Evolutionary conservation across 1,284 basidiomycete genomes (phyloP), one percentile per base, ranked within the genome.

Genomic region (Sphaerobolus stellatus): DNA sequence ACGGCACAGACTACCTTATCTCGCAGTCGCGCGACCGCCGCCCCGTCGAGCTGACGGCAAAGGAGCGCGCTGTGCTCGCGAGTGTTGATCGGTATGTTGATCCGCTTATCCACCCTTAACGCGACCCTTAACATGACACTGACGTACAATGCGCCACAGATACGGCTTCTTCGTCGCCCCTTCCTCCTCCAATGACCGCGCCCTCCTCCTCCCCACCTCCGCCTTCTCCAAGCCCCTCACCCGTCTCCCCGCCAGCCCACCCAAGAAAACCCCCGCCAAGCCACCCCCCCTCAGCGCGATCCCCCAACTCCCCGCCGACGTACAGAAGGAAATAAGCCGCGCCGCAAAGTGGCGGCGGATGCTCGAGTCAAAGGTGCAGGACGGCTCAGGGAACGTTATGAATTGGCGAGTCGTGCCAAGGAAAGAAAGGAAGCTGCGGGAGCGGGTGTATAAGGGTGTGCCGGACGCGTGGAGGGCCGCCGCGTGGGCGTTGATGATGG

Each of bases 401-500:
- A 68, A 76, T 11, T 97, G 94, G 94, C 71, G 67, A 25, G 77
- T 95, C 62, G 80, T 78, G 38, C 64, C 77, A 4, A 75, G 80
- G 50, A 85, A 90, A 74, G 78, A 81, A 66, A 65, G 68, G 59
- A 83, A 93, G 69, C 72, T 90, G 34, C 78, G 85, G 40, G 75
- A 82, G 59, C 80, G 96, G 33, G 82, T 90, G 47, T 98, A 92
- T 78, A 99, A 99, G 70, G 97, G 96, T 48, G 86, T 99, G 24
- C 97, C 96, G 0, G 96, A 99, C 70, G 82, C 94, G 43, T 99
- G 97, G 96, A 80, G 97, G 46, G 79, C 84, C 56, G 95, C 92
- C 1, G 93, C 88, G 1, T 99, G 96, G 96, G 89, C 88, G 63
- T 79, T 90, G 5, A 71, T 98, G 56, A 66, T 79, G 46, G 65